Evolutionary conservation across 1,284 basidiomycete genomes (phyloP).

Genomic region (Trichosporon ovoides): DNA sequence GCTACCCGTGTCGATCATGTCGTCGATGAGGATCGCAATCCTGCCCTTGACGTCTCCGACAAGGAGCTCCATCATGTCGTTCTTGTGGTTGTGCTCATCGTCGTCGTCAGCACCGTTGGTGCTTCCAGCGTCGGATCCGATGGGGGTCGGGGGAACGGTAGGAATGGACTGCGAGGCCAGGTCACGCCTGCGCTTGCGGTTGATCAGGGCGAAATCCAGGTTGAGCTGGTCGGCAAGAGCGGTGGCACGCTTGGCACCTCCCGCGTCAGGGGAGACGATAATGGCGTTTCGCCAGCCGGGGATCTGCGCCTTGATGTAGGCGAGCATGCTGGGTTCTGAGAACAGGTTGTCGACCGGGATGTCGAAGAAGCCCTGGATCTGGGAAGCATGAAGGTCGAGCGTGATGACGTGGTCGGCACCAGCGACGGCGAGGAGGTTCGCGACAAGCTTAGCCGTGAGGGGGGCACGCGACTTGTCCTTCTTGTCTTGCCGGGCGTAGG

Average conservation of each 20-base stretch:
- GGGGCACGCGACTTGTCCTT: slow-evolving; percentile 96
- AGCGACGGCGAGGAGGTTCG: slow-evolving; percentile 93
- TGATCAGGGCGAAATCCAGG: slow-evolving; percentile 94
- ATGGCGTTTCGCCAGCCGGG: slow-evolving; percentile 82
- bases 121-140: slow-evolving; percentile 38
- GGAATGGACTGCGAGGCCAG: slow-evolving; percentile 36
- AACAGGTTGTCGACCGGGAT: slow-evolving; percentile 97
- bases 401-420: slow-evolving; percentile 99
- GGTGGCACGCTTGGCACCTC: slow-evolving; percentile 93
- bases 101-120: slow-evolving; percentile 42
- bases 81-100: slow-evolving; percentile 32
- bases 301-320: slow-evolving; percentile 84
- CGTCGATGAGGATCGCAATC: slow-evolving; percentile 91
- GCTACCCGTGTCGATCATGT: slow-evolving; percentile 94
- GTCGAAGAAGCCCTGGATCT: slow-evolving; percentile 99
- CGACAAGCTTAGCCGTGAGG: slow-evolving; percentile 94
- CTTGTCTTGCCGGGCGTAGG: slow-evolving; percentile 95
- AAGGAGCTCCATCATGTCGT: slow-evolving; percentile 81
- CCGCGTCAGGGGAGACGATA: slow-evolving; percentile 94
- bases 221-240: slow-evolving; percentile 92
- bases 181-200: slow-evolving; percentile 70
- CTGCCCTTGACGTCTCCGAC: slow-evolving; percentile 96
- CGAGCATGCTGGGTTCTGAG: slow-evolving; percentile 79
- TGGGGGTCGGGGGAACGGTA: slow-evolving; percentile 46
- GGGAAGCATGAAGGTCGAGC: slow-evolving; percentile 95